Evolutionary conservation across 371 early-diverging fungal species (phyloP), one percentile per base, ranked within the genome.

Genomic region (Lichtheimia ornata): DNA sequence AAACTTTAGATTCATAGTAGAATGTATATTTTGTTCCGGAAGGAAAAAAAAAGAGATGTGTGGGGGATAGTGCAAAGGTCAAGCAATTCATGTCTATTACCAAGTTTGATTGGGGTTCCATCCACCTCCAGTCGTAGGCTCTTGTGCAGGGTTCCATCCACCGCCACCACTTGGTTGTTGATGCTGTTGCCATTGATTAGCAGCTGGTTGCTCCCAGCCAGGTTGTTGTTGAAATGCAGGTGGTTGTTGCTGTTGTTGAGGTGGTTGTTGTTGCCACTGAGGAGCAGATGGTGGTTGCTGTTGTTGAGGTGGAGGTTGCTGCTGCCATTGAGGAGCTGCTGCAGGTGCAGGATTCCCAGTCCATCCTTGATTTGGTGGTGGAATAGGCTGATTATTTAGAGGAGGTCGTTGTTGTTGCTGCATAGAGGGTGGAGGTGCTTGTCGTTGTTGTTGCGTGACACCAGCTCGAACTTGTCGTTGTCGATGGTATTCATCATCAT

Each of bases 301-400:
- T 20, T 43, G 52, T 43, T n/a, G n/a, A 18, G 47, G 12, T 44
- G 35, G 58, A 14, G 44, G 47, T 20, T 49, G 49, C 50, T 49
- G 59, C n/a, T 43, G 52, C 40, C n/a, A n/a, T 35, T 35, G 35
- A 9, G 35, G 35, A 35, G 35, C 35, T 9, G 35, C 35, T 9
- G 35, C 35, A 35, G 35, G 35, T 35, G 35, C 35, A 35, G 35
- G 9, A 35, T 35, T 35, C 9, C 35, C 35, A 35, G 35, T 35
- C 35, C 35, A 35, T 35, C 35, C 35, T 35, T 35, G 35, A 35
- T 35, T 35, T 9, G 35, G 35, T 35, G 35, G 11, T 11, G 35
- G 35, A 35, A 35, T 35, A 11, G 35, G 11, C 9, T 35, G 35
- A 9, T 35, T 35, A 11, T 35, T 35, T 4, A 7, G 28, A 28